Evolutionary conservation across 148 eudicot species (phyloP), one percentile per base, ranked within the genome.

Genomic region (Nepenthes mirabilis): DNA sequence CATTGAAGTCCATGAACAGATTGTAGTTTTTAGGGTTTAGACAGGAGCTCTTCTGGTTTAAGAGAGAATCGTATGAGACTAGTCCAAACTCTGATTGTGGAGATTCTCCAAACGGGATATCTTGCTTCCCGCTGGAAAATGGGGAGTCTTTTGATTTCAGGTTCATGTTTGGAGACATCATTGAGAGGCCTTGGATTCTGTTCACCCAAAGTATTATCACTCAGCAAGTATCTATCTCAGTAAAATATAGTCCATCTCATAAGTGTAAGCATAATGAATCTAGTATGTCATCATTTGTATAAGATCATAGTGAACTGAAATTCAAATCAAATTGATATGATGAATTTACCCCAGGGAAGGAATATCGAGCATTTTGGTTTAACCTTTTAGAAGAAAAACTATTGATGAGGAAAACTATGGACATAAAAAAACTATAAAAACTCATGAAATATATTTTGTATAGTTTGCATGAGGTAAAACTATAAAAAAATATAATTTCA

Each of bases 151-250:
- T 55, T n/a, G 58, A 34, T 55, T 55, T 55, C 58, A 55, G 58
- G 6, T 55, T 9, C 5, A 55, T 55, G 33, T 33, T 14, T 23
- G 58, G 35, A 14, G 58, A 11, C 36, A 55, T 43, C 69, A 63
- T 60, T 11, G 88, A 65, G 55, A 65, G 70, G 36, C 81, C 77
- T 67, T 65, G 86, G 33, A 67, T 55, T 58, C 94, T 90, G 90
- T 71, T 8, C 50, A 74, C 33, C 58, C 54, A 59, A 49, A 62
- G 51, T 32, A 53, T 51, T 50, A 50, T 10, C 3, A 50, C 13
- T 50, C 13, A n/a, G 14, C 14, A 10, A 3, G 13, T 50, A 2
- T 3, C 11, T 1, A 50, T 50, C 23, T 50, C 3, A 6, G 53
- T 10, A 11, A 50, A 50, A 11, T 2, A 50, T n/a, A 10, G 11